These are phyloP conservation scores for Nicotiana benthamiana DNA, from an alignment of 257 asterid genomes.

Conservation along the genomic window DNA sequence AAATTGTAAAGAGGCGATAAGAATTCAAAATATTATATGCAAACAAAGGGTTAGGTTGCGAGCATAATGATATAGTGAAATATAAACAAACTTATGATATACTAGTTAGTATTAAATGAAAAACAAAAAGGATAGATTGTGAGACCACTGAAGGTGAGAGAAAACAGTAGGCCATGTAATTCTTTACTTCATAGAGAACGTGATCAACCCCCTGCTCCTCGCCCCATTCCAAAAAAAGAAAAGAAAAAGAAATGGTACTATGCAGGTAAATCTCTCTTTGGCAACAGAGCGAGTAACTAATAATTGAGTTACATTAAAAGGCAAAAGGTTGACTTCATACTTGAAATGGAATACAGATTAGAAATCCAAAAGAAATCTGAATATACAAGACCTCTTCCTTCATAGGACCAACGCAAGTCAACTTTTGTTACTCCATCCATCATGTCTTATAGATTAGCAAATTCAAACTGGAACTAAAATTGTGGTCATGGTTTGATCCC, in stretches of 20 bases:
- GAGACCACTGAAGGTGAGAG: neutral
- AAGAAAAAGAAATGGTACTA: too few relatives aligned
- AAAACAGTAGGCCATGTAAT: neutral
- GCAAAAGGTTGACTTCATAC: neutral
- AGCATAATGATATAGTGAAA: neutral
- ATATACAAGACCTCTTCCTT: neutral
- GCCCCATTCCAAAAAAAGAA: neutral
- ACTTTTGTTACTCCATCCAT: neutral
- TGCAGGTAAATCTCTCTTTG: neutral
- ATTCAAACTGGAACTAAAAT: neutral
- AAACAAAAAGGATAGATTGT: neutral
- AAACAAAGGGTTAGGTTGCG: neutral
- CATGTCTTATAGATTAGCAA: neutral
- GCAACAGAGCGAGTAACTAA: neutral
- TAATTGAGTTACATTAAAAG: neutral
- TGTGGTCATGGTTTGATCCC: neutral
- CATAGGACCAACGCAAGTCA: neutral
- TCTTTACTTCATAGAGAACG: neutral
- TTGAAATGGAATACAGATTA: neutral
- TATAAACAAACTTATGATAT: neutral
- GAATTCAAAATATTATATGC: neutral
- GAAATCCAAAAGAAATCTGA: neutral
- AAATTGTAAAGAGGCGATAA: neutral
- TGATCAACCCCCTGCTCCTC: neutral
- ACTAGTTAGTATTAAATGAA: too few relatives aligned